A percentile compares a stretch with the other conserved stretches of the same genome.
Conservation (phyloP, 805 yeast genomes). For the Metschnikowia dekortorum region DNA sequence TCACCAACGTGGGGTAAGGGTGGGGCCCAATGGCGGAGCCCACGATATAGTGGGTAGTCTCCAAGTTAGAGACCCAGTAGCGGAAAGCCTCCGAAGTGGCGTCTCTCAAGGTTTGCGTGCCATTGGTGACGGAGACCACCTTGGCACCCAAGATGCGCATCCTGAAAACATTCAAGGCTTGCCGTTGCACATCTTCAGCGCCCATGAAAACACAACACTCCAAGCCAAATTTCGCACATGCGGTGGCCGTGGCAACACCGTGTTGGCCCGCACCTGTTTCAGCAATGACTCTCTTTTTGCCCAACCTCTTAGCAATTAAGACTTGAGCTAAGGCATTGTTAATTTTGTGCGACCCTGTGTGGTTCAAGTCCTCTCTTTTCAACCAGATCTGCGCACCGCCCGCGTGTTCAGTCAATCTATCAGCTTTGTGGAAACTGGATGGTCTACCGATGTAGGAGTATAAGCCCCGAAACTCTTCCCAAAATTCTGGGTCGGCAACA, state of each 20-base stretch:
- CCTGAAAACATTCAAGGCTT: slow-evolving; percentile 95
- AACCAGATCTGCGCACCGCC: slow-evolving; percentile 96
- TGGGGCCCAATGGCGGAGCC: slow-evolving; percentile 99
- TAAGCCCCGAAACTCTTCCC: slow-evolving; percentile 84
- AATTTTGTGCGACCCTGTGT: slow-evolving; percentile 85
- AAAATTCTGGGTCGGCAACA: slow-evolving; percentile 82
- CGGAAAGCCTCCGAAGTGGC: slow-evolving; percentile 98
- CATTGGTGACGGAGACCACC: slow-evolving; percentile 88
- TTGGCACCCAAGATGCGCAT: slow-evolving; percentile 96
- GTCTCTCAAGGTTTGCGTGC: slow-evolving; percentile 94
- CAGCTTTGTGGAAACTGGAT: slow-evolving; percentile 86
- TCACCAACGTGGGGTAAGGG: slow-evolving; percentile 96
- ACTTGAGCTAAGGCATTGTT: slow-evolving; percentile 84
- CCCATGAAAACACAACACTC: slow-evolving; percentile 97
- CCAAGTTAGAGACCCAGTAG: slow-evolving; percentile 85
- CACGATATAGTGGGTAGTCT: slow-evolving; percentile 87
- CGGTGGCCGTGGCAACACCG: slow-evolving; percentile 91
- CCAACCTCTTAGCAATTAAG: slow-evolving; percentile 71
- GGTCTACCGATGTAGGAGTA: slow-evolving; percentile 97
- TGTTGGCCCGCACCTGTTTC: slow-evolving; percentile 95
- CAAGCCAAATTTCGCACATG: slow-evolving; percentile 88
- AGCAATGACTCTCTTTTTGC: slow-evolving; percentile 73
- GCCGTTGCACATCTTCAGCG: slow-evolving; percentile 98
- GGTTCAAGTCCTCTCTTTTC: slow-evolving; percentile 93
- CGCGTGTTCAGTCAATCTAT: slow-evolving; percentile 78